These are phyloP conservation scores for Diutina sp. DNA, from an alignment of 1,139 yeast species.

Conservation along the genomic window DNA sequence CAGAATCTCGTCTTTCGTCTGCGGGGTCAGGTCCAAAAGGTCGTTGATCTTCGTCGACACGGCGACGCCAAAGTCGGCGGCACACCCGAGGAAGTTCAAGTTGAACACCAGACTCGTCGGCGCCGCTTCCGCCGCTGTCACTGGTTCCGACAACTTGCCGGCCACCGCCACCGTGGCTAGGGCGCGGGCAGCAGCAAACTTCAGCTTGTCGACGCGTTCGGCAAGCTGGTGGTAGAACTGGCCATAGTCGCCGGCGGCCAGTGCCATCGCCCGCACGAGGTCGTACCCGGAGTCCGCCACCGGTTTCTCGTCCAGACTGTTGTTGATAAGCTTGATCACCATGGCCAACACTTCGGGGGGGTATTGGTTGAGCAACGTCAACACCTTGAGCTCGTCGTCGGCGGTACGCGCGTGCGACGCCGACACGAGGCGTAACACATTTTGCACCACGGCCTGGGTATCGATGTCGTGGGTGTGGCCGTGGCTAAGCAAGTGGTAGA, in stretches of 20 bases:
- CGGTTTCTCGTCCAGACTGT: background rate
- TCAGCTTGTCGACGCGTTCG: background rate
- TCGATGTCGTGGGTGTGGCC: background rate
- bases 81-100: background rate
- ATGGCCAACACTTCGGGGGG: background rate
- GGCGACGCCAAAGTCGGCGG: background rate
- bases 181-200: conserved; percentile 1
- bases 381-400: background rate
- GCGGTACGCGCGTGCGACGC: background rate
- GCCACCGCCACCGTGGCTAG: background rate
- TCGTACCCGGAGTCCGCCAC: background rate
- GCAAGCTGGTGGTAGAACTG: background rate
- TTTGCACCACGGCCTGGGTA: background rate
- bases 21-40: background rate
- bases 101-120: background rate
- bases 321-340: background rate
- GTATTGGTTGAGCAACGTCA: background rate
- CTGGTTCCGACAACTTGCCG: background rate
- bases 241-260: background rate
- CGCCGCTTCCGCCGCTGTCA: background rate
- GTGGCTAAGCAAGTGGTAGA: background rate
- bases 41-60: background rate
- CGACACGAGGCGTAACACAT: background rate
- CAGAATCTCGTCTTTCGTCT: background rate
- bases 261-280: background rate